Base-by-base conservation (phyloP, 2,329 filamentous ascomycete species). In the Colletotrichum lini region DNA sequence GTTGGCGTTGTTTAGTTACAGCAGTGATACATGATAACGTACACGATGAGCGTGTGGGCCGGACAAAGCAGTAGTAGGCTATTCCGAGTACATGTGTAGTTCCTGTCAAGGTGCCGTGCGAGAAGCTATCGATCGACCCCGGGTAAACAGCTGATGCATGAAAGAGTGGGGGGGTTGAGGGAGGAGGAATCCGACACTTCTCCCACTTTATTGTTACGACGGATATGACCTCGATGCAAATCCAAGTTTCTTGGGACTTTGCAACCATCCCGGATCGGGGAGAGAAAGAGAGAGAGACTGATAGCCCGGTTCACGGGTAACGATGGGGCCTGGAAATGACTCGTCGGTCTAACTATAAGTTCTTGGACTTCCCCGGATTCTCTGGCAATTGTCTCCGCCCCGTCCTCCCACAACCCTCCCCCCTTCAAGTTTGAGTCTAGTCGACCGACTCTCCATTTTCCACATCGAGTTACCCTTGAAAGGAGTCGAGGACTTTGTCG, bases 291-390 rank as follows among this genome's bases (percentile, higher is more conserved):
- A 35, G 30, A 53, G 16, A 10, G 12, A 42, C 26, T 26, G 38
- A 15, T 44, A 50, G 21, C 42, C 45, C 44, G 21, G 47, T 12
- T n/a, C 13, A 12, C 50, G 16, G 7, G 10, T 10, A 44, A 62
- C 21, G 21, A 35, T 35, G 56, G 18, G 16, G 44, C 10, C 16
- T 23, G 18, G 23, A 57, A 10, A 12, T 64, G 54, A 30, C 30
- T 9, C 8, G 30, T 35, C 30, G 30, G 30, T 35, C 8, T 35
- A 35, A 35, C 64, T 67, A 73, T 70, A 73, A 71, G 30, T 21
- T 60, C 58, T 38, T 38, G n/a, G 7, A 1, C 12, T 52, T 67
- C 59, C 69, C 69, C 65, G 16, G 65, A 68, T 42, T 54, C 47
- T 65, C 16, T 49, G 30, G 21, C 21, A 47, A 10, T 54, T 13